Evolutionary conservation across 129 eudicot species (phyloP).

Genomic region (Flaveria trinervia): DNA sequence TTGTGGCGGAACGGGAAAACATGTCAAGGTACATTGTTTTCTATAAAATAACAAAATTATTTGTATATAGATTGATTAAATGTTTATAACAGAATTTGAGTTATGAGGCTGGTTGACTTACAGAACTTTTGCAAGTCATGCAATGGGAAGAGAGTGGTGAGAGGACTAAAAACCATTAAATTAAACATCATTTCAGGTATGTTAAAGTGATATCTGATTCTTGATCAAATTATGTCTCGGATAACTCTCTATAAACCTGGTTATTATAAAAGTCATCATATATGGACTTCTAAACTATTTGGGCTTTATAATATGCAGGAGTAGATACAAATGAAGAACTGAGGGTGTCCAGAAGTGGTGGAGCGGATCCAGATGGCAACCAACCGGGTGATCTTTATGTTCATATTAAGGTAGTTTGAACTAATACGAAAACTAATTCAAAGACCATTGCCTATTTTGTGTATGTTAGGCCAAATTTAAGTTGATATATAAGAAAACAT

Average conservation of each 20-base stretch:
- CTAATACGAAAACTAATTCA: neutral
- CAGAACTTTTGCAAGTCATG: conserved; percentile 79
- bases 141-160: conserved; percentile 59
- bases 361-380: conserved; percentile 88
- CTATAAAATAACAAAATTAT: neutral
- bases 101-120: conserved; percentile 19
- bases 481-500: neutral
- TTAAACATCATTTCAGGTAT: conserved; percentile 77
- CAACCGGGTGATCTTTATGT: conserved; percentile 87
- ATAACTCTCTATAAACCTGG: neutral
- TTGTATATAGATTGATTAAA: neutral
- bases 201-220: neutral
- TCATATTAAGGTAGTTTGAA: conserved; percentile 53
- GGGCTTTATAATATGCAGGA: conserved; percentile 44
- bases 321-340: conserved; percentile 68
- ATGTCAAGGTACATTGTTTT: conserved; percentile 53
- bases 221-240: neutral
- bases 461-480: neutral
- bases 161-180: conserved; percentile 69
- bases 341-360: conserved; percentile 71
- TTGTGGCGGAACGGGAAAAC: conserved; percentile 80
- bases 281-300: neutral
- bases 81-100: conserved; percentile 18
- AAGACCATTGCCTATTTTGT: neutral
- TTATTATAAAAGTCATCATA: neutral